phyloP scores from a whole-genome alignment of 176 grass and related monocot genomes.

The Puccinellia tenuiflora region DNA sequence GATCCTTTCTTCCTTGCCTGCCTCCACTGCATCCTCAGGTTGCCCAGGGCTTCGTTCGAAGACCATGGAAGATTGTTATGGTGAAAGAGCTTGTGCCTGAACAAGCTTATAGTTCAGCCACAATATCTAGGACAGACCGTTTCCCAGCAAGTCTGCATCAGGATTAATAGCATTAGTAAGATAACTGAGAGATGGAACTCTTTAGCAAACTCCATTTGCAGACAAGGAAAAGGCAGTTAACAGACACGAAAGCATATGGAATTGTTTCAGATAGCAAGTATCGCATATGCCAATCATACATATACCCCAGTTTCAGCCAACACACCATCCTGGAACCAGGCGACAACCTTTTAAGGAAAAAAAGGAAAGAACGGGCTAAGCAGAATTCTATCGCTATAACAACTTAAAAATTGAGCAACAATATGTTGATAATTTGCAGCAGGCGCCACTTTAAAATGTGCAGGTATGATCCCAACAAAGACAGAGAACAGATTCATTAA shows the following conservation, averaged over 20 bases:
- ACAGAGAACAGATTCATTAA: background rate
- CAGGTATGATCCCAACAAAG: background rate
- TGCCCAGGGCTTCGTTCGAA: background rate
- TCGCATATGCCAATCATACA: background rate
- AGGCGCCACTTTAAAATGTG: background rate
- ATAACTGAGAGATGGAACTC: background rate
- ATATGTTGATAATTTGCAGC: background rate
- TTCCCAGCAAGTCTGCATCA: slow-evolving; percentile 68
- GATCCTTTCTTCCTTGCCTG: background rate
- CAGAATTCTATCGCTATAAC: too few relatives aligned
- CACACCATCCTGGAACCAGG: background rate
- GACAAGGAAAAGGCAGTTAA: background rate
- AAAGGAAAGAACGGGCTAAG: background rate
- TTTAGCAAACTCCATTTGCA: background rate
- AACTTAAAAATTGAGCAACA: background rate
- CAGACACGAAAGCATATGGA: background rate
- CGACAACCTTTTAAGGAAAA: background rate
- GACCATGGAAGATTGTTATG: background rate
- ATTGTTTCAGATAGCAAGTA: background rate
- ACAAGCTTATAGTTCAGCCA: slow-evolving; percentile 57
- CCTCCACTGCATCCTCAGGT: background rate
- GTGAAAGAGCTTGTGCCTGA: slow-evolving; percentile 10
- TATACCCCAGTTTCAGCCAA: background rate
- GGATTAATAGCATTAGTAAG: background rate
- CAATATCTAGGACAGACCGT: slow-evolving; percentile 40